phyloP scores from a whole-genome alignment of 2,329 filamentous ascomycete genomes.

The Colletotrichum euphorbiae region DNA sequence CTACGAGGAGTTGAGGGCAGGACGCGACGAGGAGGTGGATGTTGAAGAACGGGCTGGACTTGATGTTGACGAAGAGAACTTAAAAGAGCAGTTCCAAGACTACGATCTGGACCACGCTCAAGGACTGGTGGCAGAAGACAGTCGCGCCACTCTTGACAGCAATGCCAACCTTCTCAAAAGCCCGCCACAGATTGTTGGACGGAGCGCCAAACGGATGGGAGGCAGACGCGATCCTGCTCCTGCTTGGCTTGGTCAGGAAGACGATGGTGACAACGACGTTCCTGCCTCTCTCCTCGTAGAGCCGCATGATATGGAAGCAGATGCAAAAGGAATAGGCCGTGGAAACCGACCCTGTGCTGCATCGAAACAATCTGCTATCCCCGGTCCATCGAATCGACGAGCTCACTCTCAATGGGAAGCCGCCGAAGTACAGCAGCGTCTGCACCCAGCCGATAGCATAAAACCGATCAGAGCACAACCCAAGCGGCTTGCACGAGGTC shows the following conservation, averaged over 20 bases:
- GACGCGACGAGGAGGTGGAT: slow-evolving; percentile 54
- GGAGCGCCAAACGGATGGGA: background rate
- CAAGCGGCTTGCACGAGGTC: slow-evolving; percentile 46
- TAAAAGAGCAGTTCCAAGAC: slow-evolving; percentile 63
- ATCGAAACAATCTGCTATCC: slow-evolving; percentile 44
- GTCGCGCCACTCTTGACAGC: slow-evolving; percentile 57
- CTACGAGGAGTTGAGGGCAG: slow-evolving; percentile 60
- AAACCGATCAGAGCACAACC: slow-evolving; percentile 42
- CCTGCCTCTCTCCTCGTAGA: slow-evolving; percentile 73
- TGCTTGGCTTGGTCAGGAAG: slow-evolving; percentile 54
- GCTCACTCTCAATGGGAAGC: slow-evolving; percentile 66
- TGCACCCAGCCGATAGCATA: slow-evolving; percentile 56
- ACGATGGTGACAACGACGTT: slow-evolving; percentile 70
- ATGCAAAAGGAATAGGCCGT: background rate
- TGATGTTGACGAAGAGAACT: slow-evolving; percentile 65
- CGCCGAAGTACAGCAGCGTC: slow-evolving; percentile 62
- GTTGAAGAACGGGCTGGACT: slow-evolving; percentile 56
- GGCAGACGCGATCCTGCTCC: slow-evolving; percentile 40
- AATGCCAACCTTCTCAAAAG: slow-evolving; percentile 43
- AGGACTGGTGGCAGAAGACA: slow-evolving; percentile 58
- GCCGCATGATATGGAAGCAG: slow-evolving; percentile 47
- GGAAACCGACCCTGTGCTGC: background rate
- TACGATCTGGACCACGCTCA: slow-evolving; percentile 60
- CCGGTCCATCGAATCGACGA: slow-evolving; percentile 57
- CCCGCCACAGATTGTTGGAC: background rate